Conservation (phyloP, 371 early-diverging fungal genomes). For the Quaeritorhiza haematococci region DNA sequence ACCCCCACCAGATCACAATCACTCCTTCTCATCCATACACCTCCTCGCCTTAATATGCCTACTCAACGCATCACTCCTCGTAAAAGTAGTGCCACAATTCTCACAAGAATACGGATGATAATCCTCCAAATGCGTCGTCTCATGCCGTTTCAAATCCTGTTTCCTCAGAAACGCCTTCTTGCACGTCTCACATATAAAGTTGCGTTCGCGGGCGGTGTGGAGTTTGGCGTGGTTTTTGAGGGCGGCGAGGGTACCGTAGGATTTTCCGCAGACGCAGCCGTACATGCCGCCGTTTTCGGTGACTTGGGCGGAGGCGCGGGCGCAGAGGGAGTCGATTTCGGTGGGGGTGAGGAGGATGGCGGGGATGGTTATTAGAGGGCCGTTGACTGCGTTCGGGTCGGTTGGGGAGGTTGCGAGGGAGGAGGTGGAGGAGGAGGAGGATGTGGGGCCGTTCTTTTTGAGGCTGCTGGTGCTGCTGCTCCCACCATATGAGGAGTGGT, state of each 20-base stretch:
- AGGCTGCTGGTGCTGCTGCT: no score
- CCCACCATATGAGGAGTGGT: no score
- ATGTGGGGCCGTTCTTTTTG: no score
- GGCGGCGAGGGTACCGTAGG: not conserved
- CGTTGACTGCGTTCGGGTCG: no score
- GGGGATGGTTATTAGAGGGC: no score
- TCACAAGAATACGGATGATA: not conserved
- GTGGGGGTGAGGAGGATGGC: no score
- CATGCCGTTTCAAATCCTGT: not conserved
- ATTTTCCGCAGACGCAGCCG: conserved; percentile 1
- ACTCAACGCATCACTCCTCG: conserved; percentile 2
- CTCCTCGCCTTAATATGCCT: not conserved
- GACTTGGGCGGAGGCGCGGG: no score
- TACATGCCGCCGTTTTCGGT: no score
- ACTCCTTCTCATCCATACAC: not conserved
- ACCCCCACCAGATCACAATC: no score
- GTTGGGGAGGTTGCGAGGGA: no score
- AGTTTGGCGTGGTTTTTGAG: not conserved
- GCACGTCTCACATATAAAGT: not conserved
- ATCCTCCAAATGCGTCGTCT: not conserved
- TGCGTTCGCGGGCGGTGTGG: not conserved
- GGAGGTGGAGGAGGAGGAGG: no score
- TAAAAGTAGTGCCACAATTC: conserved; percentile 4
- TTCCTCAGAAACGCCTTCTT: not conserved
- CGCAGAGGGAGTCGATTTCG: no score